phyloP scores from a whole-genome alignment of 495 filamentous ascomycete species.

The Amphirosellinia nigrospora region DNA sequence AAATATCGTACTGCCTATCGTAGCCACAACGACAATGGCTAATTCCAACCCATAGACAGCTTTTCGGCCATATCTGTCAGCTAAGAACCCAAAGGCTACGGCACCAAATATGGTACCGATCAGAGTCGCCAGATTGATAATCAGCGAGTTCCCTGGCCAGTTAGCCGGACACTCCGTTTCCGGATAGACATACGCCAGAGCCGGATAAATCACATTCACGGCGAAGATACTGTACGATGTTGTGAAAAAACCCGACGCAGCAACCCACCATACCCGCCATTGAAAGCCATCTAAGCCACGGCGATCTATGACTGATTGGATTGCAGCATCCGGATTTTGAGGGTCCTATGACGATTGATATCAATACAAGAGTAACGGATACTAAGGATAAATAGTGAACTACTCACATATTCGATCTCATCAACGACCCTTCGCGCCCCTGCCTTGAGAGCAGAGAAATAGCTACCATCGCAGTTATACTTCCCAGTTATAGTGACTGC shows the following conservation, averaged over 20 bases:
- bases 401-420: conserved; percentile 17
- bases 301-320: conserved; percentile 36
- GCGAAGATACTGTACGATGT: conserved; percentile 68
- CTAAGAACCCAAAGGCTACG: conserved; percentile 66
- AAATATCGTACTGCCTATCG: conserved; percentile 58
- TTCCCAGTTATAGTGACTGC: not conserved
- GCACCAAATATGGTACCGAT: conserved; percentile 64
- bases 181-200: conserved; percentile 66
- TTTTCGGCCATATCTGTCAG: conserved; percentile 66
- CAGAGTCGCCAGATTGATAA: conserved; percentile 65
- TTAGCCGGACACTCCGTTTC: conserved; percentile 26
- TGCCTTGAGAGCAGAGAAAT: conserved; percentile 3
- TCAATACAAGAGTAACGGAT: not conserved
- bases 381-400: not conserved
- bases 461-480: not conserved
- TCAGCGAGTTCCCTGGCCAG: conserved; percentile 21
- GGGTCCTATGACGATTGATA: conserved; percentile 27
- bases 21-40: conserved; percentile 59
- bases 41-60: conserved; percentile 70
- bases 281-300: conserved; percentile 41
- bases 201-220: conserved; percentile 63
- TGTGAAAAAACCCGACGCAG: conserved; percentile 72
- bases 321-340: conserved; percentile 30
- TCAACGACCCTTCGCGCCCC: not conserved
- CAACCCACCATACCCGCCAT: conserved; percentile 54